These are phyloP conservation scores for Neocallimastix lanati DNA, from an alignment of 192 early-diverging fungal species.

Conservation along the genomic window DNA sequence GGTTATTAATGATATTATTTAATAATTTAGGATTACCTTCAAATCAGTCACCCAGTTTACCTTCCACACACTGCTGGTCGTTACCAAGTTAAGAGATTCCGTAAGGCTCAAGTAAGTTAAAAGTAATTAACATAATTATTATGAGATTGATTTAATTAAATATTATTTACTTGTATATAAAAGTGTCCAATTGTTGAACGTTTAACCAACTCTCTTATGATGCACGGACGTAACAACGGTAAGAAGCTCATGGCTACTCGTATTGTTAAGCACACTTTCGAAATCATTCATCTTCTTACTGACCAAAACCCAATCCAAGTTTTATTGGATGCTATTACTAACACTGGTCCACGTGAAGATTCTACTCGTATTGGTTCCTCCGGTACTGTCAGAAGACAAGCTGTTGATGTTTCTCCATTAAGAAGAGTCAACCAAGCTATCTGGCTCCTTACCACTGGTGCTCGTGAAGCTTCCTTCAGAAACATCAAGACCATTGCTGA, in stretches of 20 bases:
- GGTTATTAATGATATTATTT: too few relatives aligned
- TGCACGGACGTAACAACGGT: slow-evolving; percentile 99
- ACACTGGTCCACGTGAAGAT: slow-evolving; percentile 98
- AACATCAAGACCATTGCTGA: slow-evolving; percentile 99
- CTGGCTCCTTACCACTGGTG: slow-evolving; percentile 81
- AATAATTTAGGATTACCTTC: slow-evolving; percentile 58
- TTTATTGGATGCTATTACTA: slow-evolving; percentile 93
- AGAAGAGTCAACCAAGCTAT: slow-evolving; percentile 95
- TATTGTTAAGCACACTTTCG: slow-evolving; percentile 98
- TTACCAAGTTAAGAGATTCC: slow-evolving; percentile 90
- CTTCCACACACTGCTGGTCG: slow-evolving; percentile 97
- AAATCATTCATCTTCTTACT: slow-evolving; percentile 95
- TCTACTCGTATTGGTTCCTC: slow-evolving; percentile 94
- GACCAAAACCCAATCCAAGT: slow-evolving; percentile 97
- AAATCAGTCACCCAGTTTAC: slow-evolving; percentile 78
- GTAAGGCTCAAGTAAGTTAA: slow-evolving; percentile 85
- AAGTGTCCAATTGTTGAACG: slow-evolving; percentile 96
- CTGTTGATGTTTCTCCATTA: slow-evolving; percentile 97
- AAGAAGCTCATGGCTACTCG: slow-evolving; percentile 98
- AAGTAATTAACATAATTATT: too few relatives aligned
- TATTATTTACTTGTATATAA: too few relatives aligned
- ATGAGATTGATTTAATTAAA: too few relatives aligned
- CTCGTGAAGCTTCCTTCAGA: slow-evolving; percentile 95
- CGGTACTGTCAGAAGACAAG: slow-evolving; percentile 97
- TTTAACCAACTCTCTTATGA: slow-evolving; percentile 96